These are phyloP conservation scores for Darksidea phi DNA, from an alignment of 495 filamentous ascomycete genomes.

Conservation along the genomic window DNA sequence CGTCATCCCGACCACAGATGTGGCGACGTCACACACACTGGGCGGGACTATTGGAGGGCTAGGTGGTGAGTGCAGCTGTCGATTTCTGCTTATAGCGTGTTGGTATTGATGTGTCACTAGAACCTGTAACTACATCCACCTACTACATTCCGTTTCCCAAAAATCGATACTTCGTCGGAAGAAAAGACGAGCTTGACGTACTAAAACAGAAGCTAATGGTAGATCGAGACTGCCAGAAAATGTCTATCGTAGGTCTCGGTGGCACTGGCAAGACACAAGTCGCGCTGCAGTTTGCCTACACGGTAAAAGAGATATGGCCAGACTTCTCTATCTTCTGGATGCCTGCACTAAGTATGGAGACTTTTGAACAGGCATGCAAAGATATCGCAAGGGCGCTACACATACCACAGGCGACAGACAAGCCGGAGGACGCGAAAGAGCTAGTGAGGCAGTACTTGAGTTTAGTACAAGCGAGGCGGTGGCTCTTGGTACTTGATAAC, in stretches of 20 bases:
- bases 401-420: constrained; percentile 13
- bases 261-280: constrained; percentile 35
- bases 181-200: constrained; percentile 16
- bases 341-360: constrained; percentile 33
- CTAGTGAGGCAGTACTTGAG: constrained; percentile 18
- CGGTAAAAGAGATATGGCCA: constrained; percentile 23
- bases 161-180: constrained; percentile 25
- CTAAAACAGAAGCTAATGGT: constrained; percentile 27
- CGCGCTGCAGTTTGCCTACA: constrained; percentile 34
- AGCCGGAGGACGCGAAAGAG: constrained; percentile 25
- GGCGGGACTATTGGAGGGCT: constrained; percentile 11
- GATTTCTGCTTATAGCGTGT: background rate
- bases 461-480: constrained; percentile 17
- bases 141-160: constrained; percentile 17
- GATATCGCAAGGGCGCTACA: constrained; percentile 13
- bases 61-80: constrained; percentile 21
- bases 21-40: constrained; percentile 8
- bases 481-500: constrained; percentile 35
- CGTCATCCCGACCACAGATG: constrained; percentile 17
- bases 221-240: constrained; percentile 21
- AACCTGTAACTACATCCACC: constrained; percentile 1
- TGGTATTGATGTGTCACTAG: background rate
- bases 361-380: constrained; percentile 25
- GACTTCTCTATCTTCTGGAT: constrained; percentile 35
- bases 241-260: constrained; percentile 26